Evolutionary conservation across 2,329 filamentous ascomycete species (phyloP).

Genomic region (Scedosporium aurantiacum): DNA sequence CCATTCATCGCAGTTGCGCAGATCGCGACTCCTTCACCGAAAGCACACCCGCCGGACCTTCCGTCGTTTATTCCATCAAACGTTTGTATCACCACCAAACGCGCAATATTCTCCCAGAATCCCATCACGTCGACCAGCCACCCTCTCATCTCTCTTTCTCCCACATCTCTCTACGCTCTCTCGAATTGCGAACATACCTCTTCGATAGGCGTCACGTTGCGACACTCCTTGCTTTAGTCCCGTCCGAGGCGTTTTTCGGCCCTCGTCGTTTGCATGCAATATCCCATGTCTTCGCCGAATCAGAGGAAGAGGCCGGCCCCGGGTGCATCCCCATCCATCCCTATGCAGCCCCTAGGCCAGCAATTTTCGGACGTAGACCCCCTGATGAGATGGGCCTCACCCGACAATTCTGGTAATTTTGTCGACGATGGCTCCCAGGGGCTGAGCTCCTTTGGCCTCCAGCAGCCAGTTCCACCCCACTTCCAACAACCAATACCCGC

Average conservation of each 20-base stretch:
- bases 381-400: neutral
- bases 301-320: conserved; percentile 64
- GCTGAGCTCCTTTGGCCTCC: neutral
- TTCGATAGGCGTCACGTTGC: neutral
- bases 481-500: conserved; percentile 10
- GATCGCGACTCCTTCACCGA: neutral
- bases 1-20: neutral
- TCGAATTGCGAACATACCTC: neutral
- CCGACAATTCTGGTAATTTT: conserved; percentile 1
- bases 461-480: neutral
- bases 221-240: neutral
- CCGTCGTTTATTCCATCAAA: neutral
- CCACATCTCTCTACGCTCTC: neutral
- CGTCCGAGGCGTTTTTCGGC: neutral
- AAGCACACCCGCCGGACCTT: neutral
- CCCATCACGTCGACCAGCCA: too few species aligned
- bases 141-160: neutral
- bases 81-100: too few species aligned
- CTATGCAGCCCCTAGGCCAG: conserved; percentile 28
- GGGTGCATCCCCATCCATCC: conserved; percentile 53
- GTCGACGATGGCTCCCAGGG: conserved; percentile 2
- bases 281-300: conserved; percentile 37
- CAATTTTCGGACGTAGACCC: neutral
- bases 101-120: too few species aligned
- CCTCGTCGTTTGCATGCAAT: neutral